These are phyloP conservation scores for Talaromyces wortmannii DNA, from an alignment of 495 filamentous ascomycete genomes.

Conservation along the genomic window DNA sequence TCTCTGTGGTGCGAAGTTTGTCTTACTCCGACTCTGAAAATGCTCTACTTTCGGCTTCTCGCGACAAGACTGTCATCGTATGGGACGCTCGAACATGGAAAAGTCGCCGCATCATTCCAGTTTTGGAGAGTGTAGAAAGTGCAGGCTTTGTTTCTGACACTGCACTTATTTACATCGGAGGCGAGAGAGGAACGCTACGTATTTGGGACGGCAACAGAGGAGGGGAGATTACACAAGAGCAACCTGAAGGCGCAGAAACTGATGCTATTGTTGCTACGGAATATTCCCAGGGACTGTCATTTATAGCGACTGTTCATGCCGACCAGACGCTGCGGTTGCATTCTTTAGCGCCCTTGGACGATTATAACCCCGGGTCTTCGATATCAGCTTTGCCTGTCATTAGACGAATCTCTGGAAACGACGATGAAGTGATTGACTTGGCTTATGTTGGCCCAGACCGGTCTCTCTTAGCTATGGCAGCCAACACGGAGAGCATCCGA, in stretches of 20 bases:
- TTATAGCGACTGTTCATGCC: slow-evolving; percentile 75
- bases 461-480: slow-evolving; percentile 81
- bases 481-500: slow-evolving; percentile 89
- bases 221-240: slow-evolving; percentile 69
- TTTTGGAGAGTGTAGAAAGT: slow-evolving; percentile 78
- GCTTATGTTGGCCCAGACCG: slow-evolving; percentile 73
- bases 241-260: slow-evolving; percentile 58
- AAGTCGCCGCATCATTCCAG: slow-evolving; percentile 70
- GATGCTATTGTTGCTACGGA: slow-evolving; percentile 71
- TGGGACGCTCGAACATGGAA: slow-evolving; percentile 88
- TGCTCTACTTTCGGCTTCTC: slow-evolving; percentile 75
- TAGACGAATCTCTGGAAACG: slow-evolving; percentile 84
- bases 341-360: slow-evolving; percentile 39
- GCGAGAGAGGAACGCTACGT: slow-evolving; percentile 73
- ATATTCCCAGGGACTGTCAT: slow-evolving; percentile 50
- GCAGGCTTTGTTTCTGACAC: slow-evolving; percentile 71
- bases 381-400: slow-evolving; percentile 45
- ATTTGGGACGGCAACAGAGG: slow-evolving; percentile 75
- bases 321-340: slow-evolving; percentile 82
- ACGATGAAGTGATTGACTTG: slow-evolving; percentile 94
- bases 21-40: slow-evolving; percentile 71
- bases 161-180: slow-evolving; percentile 69
- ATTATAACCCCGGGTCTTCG: slow-evolving; percentile 23
- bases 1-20: slow-evolving; percentile 80
- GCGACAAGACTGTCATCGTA: slow-evolving; percentile 89